Percentiles rank a stretch among this genome's conserved stretches.
Evolutionary conservation across 2,329 filamentous ascomycete genomes (phyloP).

Genomic region (Ophioceras dolichostomum): DNA sequence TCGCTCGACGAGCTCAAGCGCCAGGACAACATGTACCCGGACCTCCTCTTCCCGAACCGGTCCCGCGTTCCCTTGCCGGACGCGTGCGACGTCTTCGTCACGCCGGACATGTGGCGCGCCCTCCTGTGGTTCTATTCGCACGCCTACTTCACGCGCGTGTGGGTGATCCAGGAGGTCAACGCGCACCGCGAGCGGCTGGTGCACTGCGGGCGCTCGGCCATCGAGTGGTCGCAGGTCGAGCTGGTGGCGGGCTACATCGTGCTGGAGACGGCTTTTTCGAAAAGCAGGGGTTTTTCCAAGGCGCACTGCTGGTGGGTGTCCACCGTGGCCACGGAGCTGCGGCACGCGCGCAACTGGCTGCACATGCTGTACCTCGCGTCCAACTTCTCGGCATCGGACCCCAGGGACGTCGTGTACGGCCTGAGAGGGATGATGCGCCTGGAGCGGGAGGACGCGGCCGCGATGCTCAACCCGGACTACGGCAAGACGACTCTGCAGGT

Average conservation of each 20-base stretch:
- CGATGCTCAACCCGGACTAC: no score
- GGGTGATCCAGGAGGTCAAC: no score
- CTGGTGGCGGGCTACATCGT: conserved; percentile 14
- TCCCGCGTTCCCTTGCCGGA: no score
- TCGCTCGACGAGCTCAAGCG: no score
- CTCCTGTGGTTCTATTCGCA: no score
- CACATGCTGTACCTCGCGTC: conserved; percentile 14
- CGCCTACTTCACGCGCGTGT: no score
- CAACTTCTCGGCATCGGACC: conserved; percentile 3
- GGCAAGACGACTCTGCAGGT: conserved; percentile 9
- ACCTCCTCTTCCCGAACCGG: no score
- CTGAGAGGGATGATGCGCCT: conserved; percentile 12
- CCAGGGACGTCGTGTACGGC: conserved; percentile 11
- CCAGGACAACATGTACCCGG: no score
- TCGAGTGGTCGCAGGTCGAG: conserved; percentile 12
- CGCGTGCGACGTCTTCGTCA: no score
- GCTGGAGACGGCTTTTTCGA: conserved; percentile 13
- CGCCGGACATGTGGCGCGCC: no score
- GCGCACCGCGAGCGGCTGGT: conserved; percentile 9
- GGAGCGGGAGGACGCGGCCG: no score
- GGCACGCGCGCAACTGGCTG: conserved; percentile 14
- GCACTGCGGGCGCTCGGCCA: conserved; percentile 10
- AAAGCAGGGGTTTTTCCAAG: conserved; percentile 11
- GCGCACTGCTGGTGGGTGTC: conserved; percentile 15
- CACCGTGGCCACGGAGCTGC: conserved; percentile 12